Evolutionary conservation across 805 yeast genomes (phyloP), one percentile per base, ranked within the genome.

Genomic region (Phaffomyces thermotolerans): DNA sequence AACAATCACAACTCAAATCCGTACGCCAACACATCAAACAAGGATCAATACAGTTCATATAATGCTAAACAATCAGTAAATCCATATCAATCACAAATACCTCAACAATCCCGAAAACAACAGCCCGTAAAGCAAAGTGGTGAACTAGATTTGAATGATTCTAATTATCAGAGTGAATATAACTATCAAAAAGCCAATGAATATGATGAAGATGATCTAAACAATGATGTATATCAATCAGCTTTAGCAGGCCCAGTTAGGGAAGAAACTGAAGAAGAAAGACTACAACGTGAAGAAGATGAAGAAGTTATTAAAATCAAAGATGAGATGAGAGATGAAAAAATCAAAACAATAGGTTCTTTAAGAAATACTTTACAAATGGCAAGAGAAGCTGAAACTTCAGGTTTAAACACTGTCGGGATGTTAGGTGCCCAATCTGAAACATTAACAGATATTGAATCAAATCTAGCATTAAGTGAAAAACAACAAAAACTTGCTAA

Each of bases 351-450:
- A 2, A 79, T 89, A 10, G 81, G 86, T 14, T 79, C 90, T 34
- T 84, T 97, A 0, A 76, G 95, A 57, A 88, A 88, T 55, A 89
- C 95, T 1, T 65, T 93, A 29, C 74, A 74, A 42, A 72, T 79
- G 68, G 83, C 87, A 3, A 74, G 76, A 45, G 82, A 81, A 44
- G 89, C 90, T 2, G 88, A 82, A 56, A 76, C 75, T 47, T 71
- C 82, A 6, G 91, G 88, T 32, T 69, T 81, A 49, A 90, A 91
- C 59, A 84, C 97, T 0, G 65, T 91, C 49, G 97, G 96, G 25
- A 78, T 87, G 78, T 72, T 93, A 39, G 99, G 99, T 23, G 77
- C 90, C n/a, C 98, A 93, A 63, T 80, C 93, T 45, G 96, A 89
- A 59, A 72, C 87, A 39, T 69, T 93, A 50, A 85, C 83, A 61